Conservation (phyloP, 192 early-diverging fungal species). For the Cetraspora pellucida region DNA sequence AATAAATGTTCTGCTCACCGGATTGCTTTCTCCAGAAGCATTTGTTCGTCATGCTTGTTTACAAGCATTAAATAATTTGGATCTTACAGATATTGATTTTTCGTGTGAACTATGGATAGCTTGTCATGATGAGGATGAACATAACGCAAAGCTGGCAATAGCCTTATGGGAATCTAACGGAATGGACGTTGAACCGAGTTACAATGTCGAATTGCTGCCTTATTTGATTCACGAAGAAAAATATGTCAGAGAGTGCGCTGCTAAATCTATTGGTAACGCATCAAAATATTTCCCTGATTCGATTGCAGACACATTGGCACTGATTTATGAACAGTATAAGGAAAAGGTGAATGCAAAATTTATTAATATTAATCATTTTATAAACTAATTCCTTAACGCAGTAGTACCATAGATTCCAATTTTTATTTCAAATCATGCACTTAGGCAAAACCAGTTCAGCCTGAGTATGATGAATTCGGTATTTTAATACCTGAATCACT, state of each 20-base stretch:
- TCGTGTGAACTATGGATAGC: conserved; percentile 72
- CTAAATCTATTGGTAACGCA: conserved; percentile 65
- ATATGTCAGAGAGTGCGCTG: conserved; percentile 64
- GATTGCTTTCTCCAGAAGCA: conserved; percentile 64
- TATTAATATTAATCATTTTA: not conserved
- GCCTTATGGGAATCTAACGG: conserved; percentile 67
- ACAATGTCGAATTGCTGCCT: conserved; percentile 46
- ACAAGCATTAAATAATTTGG: conserved; percentile 60
- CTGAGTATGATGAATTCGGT: conserved; percentile 90
- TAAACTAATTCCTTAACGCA: not conserved
- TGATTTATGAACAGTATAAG: conserved; percentile 64
- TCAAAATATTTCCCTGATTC: conserved; percentile 59
- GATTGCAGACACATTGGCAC: conserved; percentile 50
- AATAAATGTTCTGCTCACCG: conserved; percentile 60
- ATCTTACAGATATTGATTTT: conserved; percentile 61
- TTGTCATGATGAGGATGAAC: conserved; percentile 64
- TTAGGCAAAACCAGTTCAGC: conserved; percentile 70
- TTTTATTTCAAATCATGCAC: not conserved
- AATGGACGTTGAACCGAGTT: conserved; percentile 56
- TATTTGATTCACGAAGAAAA: conserved; percentile 53
- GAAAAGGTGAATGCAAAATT: conserved; percentile 41
- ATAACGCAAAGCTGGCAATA: conserved; percentile 58
- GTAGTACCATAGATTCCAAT: not conserved
- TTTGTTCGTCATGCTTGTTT: conserved; percentile 70
- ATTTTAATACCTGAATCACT: conserved; percentile 85